Percentiles rank a stretch among this genome's conserved stretches.
These are phyloP conservation scores for Talaromyces sp. DNA, from an alignment of 2,329 filamentous ascomycete genomes.

Conservation along the genomic window DNA sequence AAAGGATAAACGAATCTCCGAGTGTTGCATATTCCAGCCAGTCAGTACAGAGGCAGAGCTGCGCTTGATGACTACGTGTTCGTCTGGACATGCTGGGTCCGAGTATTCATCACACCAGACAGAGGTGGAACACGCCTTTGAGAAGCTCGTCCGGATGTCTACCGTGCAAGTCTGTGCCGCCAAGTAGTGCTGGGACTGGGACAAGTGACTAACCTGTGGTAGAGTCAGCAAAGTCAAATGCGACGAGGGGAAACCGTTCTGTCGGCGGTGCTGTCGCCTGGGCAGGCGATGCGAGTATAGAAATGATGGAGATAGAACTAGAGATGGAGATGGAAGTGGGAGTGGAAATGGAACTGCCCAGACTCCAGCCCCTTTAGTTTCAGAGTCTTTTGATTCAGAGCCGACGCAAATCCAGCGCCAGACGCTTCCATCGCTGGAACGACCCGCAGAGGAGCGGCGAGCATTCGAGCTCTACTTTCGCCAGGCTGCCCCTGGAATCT, in stretches of 20 bases:
- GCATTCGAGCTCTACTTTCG: slow-evolving; percentile 23
- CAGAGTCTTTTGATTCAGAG: neutral
- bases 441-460: slow-evolving; percentile 14
- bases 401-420: neutral
- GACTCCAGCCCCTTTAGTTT: neutral
- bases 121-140: neutral
- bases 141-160: neutral
- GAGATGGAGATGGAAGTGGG: neutral
- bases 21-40: neutral
- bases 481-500: slow-evolving; percentile 15
- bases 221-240: slow-evolving; percentile 21
- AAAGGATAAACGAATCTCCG: neutral
- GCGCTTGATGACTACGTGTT: neutral
- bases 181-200: neutral
- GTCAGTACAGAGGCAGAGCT: too few species aligned
- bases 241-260: slow-evolving; percentile 21
- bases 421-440: neutral
- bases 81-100: neutral
- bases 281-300: slow-evolving; percentile 19
- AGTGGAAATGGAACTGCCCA: neutral
- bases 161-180: neutral
- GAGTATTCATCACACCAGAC: neutral
- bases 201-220: neutral
- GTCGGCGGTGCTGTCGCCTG: slow-evolving; percentile 16
- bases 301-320: neutral